phyloP scores from a whole-genome alignment of 164 flowering plant genomes.

The Brasenia schreberi region DNA sequence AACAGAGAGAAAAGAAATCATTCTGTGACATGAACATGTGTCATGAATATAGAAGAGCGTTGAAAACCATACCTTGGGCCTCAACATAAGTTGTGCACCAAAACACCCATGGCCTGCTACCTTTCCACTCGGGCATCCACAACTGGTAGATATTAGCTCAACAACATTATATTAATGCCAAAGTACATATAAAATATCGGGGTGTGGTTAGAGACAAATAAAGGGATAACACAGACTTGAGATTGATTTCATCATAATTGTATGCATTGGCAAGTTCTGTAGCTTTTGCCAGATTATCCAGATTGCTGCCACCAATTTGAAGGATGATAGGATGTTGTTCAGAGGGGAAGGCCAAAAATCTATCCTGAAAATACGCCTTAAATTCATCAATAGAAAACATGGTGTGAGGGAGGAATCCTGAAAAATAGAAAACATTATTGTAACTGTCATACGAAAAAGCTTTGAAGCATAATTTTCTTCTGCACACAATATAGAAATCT shows the following conservation, averaged over 20 bases:
- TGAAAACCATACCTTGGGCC: conserved; percentile 56
- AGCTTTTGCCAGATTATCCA: too few relatives aligned
- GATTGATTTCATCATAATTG: conserved; percentile 85
- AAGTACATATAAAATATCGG: background rate
- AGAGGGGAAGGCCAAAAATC: conserved; percentile 81
- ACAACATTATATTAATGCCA: background rate
- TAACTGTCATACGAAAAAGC: too few relatives aligned
- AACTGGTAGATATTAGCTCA: conserved; percentile 28
- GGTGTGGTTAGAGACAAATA: background rate
- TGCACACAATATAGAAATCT: too few relatives aligned
- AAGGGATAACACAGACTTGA: conserved; percentile 40
- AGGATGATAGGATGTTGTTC: conserved; percentile 92
- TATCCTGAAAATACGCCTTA: conserved; percentile 45
- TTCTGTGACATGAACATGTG: background rate
- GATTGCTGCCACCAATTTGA: conserved; percentile 94
- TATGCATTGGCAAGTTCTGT: too few relatives aligned
- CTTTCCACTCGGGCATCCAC: conserved; percentile 94
- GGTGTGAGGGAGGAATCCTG: too few relatives aligned
- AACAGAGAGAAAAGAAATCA: background rate
- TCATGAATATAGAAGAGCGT: background rate
- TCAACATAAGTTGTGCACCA: conserved; percentile 83
- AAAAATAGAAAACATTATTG: too few relatives aligned
- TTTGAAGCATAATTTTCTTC: too few relatives aligned
- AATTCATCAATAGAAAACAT: too few relatives aligned
- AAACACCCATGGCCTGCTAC: conserved; percentile 99